These are phyloP conservation scores for Phialemonium atrogriseum DNA, from an alignment of 2,329 filamentous ascomycete genomes.

Conservation along the genomic window DNA sequence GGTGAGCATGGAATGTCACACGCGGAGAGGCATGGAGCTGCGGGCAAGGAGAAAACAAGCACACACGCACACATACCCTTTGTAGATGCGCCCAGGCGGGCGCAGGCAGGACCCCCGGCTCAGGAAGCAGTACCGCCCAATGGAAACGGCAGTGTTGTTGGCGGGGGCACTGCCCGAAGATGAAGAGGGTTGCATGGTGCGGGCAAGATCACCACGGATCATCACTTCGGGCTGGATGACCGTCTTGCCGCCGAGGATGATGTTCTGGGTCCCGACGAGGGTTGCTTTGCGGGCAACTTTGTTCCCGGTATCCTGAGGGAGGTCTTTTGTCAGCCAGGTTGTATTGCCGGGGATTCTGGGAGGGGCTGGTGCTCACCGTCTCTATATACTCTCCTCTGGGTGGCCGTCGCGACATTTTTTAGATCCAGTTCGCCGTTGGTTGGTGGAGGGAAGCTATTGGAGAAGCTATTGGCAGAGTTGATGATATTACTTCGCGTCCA, in stretches of 20 bases:
- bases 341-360: neutral
- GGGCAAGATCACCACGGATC: conserved; percentile 81
- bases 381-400: conserved; percentile 93
- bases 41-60: neutral
- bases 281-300: conserved; percentile 90
- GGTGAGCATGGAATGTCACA: neutral
- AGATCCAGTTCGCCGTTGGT: no score
- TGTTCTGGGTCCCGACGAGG: conserved; percentile 93
- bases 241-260: conserved; percentile 92
- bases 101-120: conserved; percentile 69
- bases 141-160: conserved; percentile 65
- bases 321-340: conserved; percentile 4
- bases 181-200: conserved; percentile 37
- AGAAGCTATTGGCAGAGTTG: no score
- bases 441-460: no score
- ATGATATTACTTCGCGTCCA: no score
- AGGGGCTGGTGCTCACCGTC: conserved; percentile 54
- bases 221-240: conserved; percentile 94
- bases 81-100: conserved; percentile 74
- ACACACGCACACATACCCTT: no score
- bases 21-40: neutral
- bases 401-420: conserved; percentile 68
- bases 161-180: conserved; percentile 29
- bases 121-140: conserved; percentile 88
- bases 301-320: conserved; percentile 81